A percentile compares a stretch with the other conserved stretches of the same genome.
Evolutionary conservation across 2,329 filamentous ascomycete genomes (phyloP).

Genomic region (Alternaria conjuncta): DNA sequence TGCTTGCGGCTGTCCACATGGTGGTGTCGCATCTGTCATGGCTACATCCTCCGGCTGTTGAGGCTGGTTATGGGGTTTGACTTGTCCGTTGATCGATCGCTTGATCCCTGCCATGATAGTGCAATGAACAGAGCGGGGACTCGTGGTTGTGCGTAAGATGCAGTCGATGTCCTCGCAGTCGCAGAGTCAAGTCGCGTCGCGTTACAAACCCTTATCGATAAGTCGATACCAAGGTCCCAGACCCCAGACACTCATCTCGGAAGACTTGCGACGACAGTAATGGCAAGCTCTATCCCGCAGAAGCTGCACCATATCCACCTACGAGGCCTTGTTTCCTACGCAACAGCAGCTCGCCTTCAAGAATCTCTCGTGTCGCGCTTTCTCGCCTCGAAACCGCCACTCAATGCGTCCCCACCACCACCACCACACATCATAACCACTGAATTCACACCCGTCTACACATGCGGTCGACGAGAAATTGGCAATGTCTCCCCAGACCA

Average conservation of each 20-base stretch:
- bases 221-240: not conserved
- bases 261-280: slow-evolving; percentile 3
- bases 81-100: slow-evolving; percentile 29
- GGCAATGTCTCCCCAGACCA: slow-evolving; percentile 57
- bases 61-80: slow-evolving; percentile 17
- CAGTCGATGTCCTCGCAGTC: not conserved
- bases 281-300: slow-evolving; percentile 55
- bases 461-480: slow-evolving; percentile 82
- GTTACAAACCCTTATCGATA: slow-evolving; percentile 27
- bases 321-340: slow-evolving; percentile 61
- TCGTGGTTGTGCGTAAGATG: not conserved
- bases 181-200: slow-evolving; percentile 17
- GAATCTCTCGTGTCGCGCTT: slow-evolving; percentile 62
- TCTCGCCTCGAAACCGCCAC: slow-evolving; percentile 65
- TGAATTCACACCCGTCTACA: slow-evolving; percentile 83
- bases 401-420: slow-evolving; percentile 58
- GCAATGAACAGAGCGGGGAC: not conserved
- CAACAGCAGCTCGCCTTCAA: slow-evolving; percentile 63
- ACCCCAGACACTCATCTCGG: not conserved
- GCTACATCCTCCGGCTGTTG: not conserved
- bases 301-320: slow-evolving; percentile 67
- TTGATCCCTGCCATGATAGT: slow-evolving; percentile 33
- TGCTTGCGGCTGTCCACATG: slow-evolving; percentile 18
- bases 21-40: slow-evolving; percentile 17
- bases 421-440: slow-evolving; percentile 78